Evolutionary conservation across 495 filamentous ascomycete genomes (phyloP).

Genomic region (Talaromyces liani): DNA sequence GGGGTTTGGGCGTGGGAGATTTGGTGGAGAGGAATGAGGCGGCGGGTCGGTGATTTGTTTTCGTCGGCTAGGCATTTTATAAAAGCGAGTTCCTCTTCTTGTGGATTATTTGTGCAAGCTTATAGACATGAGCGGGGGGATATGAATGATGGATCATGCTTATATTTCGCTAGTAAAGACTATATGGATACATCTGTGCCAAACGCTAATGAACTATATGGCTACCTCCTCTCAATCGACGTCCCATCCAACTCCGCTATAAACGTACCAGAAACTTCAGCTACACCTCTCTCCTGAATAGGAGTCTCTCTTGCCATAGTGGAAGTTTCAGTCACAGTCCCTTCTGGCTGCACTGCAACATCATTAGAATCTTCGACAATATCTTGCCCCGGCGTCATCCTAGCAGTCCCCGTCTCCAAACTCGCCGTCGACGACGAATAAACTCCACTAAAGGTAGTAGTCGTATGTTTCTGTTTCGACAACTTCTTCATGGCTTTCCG

Average conservation of each 20-base stretch:
- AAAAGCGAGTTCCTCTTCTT: background rate
- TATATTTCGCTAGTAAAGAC: background rate
- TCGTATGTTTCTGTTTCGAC: background rate
- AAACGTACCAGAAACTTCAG: background rate
- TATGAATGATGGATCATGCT: background rate
- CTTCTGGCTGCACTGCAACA: background rate
- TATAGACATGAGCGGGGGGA: background rate
- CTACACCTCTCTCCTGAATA: background rate
- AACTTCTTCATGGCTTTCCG: conserved; percentile 4
- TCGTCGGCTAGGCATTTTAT: background rate
- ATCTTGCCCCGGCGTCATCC: background rate
- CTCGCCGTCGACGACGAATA: background rate
- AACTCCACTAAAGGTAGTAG: background rate
- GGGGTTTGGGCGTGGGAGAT: conserved; percentile 74
- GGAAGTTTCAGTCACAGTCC: background rate
- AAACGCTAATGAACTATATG: background rate
- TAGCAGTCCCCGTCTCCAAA: background rate
- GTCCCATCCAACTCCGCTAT: background rate
- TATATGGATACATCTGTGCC: background rate
- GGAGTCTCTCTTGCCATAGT: background rate
- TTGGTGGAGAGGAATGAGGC: conserved; percentile 72
- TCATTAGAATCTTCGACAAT: background rate
- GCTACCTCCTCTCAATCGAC: background rate
- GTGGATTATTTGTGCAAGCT: background rate
- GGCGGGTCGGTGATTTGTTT: background rate